These are phyloP conservation scores for Fusarium oligoseptatum DNA, from an alignment of 2,329 filamentous ascomycete genomes.

Conservation along the genomic window DNA sequence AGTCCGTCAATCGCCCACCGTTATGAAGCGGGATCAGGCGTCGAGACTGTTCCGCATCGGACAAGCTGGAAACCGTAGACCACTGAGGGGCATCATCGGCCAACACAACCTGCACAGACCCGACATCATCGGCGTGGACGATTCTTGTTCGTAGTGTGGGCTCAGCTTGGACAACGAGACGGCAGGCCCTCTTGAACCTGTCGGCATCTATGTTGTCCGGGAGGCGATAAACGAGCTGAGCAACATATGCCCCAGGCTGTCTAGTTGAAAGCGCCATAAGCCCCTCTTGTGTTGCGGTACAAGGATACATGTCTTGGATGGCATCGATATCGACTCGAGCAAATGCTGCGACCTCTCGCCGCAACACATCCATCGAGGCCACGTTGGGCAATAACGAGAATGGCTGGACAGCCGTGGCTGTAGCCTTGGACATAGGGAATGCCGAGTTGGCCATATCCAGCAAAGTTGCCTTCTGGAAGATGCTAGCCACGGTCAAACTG, in stretches of 20 bases:
- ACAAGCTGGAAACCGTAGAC: constrained; percentile 11
- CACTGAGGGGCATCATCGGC: constrained; percentile 22
- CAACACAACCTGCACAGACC: constrained; percentile 38
- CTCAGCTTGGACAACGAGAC: constrained; percentile 16
- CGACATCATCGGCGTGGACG: constrained; percentile 28
- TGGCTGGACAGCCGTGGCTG: background rate
- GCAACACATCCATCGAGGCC: background rate
- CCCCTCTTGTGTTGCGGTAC: constrained; percentile 39
- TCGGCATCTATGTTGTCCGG: constrained; percentile 6
- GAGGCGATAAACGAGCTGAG: constrained; percentile 35
- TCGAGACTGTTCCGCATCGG: background rate
- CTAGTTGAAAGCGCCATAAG: constrained; percentile 39
- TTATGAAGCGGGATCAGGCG: constrained; percentile 22
- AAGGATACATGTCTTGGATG: constrained; percentile 37
- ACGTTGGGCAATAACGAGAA: constrained; percentile 28
- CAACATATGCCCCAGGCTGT: constrained; percentile 37
- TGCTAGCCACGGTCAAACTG: constrained; percentile 58
- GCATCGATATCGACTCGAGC: background rate
- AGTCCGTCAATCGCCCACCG: constrained; percentile 24
- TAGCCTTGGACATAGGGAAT: constrained; percentile 17
- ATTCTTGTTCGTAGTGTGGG: constrained; percentile 37
- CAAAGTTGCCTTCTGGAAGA: constrained; percentile 52
- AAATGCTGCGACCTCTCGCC: background rate
- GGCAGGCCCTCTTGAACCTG: constrained; percentile 36
- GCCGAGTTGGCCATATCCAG: constrained; percentile 40